phyloP scores from a whole-genome alignment of 257 asterid species.

The Haberlea rhodopensis region DNA sequence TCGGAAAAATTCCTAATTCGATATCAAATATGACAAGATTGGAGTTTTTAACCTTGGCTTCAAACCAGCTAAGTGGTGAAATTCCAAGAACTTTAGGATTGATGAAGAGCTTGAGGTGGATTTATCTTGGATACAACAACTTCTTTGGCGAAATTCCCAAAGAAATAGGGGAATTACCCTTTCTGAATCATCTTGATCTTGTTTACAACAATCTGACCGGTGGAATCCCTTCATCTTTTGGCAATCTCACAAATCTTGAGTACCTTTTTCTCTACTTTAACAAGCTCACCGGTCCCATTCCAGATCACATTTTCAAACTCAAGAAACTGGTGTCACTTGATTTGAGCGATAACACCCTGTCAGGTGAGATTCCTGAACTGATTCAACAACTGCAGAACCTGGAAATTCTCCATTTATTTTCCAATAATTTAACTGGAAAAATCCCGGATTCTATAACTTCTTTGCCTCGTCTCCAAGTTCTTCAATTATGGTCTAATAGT shows the following conservation, averaged over 20 bases:
- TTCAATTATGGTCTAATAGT: conserved; percentile 75
- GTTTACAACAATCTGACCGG: conserved; percentile 79
- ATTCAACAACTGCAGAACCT: conserved; percentile 38
- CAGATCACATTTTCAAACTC: conserved; percentile 49
- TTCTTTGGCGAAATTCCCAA: conserved; percentile 67
- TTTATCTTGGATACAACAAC: conserved; percentile 80
- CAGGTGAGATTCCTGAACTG: conserved; percentile 61
- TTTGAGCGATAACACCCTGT: conserved; percentile 65
- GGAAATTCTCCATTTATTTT: conserved; percentile 72
- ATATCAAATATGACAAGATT: conserved; percentile 47
- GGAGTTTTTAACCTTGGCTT: conserved; percentile 67
- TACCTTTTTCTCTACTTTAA: conserved; percentile 68
- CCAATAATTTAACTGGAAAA: conserved; percentile 66
- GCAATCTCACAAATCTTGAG: conserved; percentile 67
- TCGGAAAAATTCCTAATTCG: conserved; percentile 56
- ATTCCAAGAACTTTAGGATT: conserved; percentile 51
- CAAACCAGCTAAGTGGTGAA: conserved; percentile 66
- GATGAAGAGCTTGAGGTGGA: conserved; percentile 52
- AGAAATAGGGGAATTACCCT: conserved; percentile 50
- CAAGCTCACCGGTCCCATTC: conserved; percentile 65
- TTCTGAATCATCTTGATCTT: conserved; percentile 62
- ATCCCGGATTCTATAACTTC: conserved; percentile 58
- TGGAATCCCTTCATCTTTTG: conserved; percentile 69
- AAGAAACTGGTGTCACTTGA: conserved; percentile 61
- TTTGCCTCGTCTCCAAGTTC: conserved; percentile 62